Percentiles rank a stretch among this genome's conserved stretches.
These are phyloP conservation scores for Lentinula guzmanii DNA, from an alignment of 768 basidiomycete species.

Conservation along the genomic window DNA sequence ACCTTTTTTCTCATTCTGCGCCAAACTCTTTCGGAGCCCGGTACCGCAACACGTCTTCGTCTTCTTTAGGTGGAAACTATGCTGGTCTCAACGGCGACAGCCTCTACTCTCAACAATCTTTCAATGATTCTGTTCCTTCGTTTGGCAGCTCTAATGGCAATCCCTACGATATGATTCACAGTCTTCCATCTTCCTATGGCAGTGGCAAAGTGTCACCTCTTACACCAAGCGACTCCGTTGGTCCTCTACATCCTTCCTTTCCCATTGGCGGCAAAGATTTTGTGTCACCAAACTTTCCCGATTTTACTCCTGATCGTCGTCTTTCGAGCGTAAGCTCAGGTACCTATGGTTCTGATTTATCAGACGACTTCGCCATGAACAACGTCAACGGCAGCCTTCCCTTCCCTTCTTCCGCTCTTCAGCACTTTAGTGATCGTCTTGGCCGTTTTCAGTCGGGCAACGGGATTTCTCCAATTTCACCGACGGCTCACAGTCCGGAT, in stretches of 20 bases:
- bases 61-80: conserved; percentile 56
- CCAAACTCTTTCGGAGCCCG: conserved; percentile 21
- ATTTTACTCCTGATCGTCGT: conserved; percentile 55
- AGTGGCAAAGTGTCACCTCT: conserved; percentile 75
- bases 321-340: conserved; percentile 28
- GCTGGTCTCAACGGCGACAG: conserved; percentile 50
- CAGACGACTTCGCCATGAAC: conserved; percentile 57
- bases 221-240: conserved; percentile 61
- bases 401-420: conserved; percentile 44
- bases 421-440: conserved; percentile 55
- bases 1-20: conserved; percentile 51
- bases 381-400: conserved; percentile 39
- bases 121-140: conserved; percentile 53
- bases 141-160: conserved; percentile 47
- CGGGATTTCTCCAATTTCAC: conserved; percentile 40
- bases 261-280: conserved; percentile 51
- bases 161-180: conserved; percentile 63
- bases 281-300: conserved; percentile 47
- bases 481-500: conserved; percentile 43
- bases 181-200: conserved; percentile 58
- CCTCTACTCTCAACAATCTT: conserved; percentile 54
- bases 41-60: conserved; percentile 71
- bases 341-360: conserved; percentile 52
- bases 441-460: conserved; percentile 43
- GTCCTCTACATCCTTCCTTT: conserved; percentile 46